These are phyloP conservation scores for Cryptosporidium meleagridis DNA, from an alignment of 169 alveolate genomes.

Conservation along the genomic window DNA sequence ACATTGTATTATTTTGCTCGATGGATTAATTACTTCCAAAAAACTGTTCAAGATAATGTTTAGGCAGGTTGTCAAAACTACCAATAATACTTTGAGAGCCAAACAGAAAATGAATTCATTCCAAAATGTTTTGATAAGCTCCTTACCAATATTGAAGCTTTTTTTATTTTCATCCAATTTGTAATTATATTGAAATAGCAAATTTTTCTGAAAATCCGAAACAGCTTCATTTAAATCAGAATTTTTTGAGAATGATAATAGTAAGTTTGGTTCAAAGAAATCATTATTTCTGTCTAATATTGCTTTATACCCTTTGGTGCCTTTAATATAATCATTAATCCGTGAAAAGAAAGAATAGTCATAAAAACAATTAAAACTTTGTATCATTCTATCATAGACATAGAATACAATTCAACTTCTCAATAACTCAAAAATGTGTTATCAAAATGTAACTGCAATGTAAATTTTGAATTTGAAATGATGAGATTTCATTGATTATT, in stretches of 20 bases:
- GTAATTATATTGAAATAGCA: background rate
- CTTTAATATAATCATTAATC: background rate
- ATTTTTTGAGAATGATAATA: background rate
- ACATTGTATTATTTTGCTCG: background rate
- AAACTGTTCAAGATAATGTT: background rate
- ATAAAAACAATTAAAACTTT: background rate
- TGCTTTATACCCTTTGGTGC: background rate
- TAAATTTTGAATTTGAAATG: background rate
- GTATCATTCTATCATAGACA: background rate
- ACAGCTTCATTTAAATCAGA: background rate
- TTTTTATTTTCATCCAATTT: background rate
- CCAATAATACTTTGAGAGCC: background rate
- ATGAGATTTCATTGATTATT: too few relatives aligned
- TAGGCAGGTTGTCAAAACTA: background rate
- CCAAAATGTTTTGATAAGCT: background rate
- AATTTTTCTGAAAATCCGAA: background rate
- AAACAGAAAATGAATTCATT: conserved; percentile 13
- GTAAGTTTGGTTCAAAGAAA: background rate
- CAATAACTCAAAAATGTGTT: background rate
- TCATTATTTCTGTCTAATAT: background rate
- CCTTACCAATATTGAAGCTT: background rate
- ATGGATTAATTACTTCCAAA: background rate
- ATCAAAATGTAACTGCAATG: too few relatives aligned
- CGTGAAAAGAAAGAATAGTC: background rate
- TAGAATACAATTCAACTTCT: background rate